Conservation (phyloP, 1,139 yeast species). For the Taphrina populina region DNA sequence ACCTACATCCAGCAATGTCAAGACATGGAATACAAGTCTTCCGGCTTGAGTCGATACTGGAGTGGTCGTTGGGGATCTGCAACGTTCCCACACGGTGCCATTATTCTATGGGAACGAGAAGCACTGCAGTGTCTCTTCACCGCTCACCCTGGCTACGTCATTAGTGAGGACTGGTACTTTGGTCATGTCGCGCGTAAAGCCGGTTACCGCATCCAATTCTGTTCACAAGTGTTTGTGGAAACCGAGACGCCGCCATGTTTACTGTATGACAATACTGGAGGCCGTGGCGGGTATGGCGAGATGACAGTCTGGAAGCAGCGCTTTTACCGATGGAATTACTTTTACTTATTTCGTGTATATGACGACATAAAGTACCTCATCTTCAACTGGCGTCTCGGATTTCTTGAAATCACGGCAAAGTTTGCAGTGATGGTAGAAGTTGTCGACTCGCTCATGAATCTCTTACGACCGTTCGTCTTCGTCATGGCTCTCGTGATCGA, state of each 20-base stretch:
- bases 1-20: conserved; percentile 20
- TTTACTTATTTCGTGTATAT: conserved; percentile 13
- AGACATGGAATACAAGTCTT: conserved; percentile 26
- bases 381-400: conserved; percentile 30
- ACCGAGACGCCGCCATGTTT: conserved; percentile 28
- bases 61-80: conserved; percentile 12
- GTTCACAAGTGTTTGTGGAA: conserved; percentile 27
- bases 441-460: conserved; percentile 15
- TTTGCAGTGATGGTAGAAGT: conserved; percentile 10
- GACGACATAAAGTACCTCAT: conserved; percentile 13
- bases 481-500: conserved; percentile 8
- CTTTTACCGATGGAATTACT: conserved; percentile 26
- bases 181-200: conserved; percentile 21
- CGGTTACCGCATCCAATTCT: conserved; percentile 11
- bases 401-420: conserved; percentile 12
- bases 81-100: conserved; percentile 22
- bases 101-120: conserved; percentile 22
- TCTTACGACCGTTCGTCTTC: conserved; percentile 22
- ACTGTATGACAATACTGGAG: conserved; percentile 3
- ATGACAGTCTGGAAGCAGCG: conserved; percentile 32
- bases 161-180: conserved; percentile 25
- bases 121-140: conserved; percentile 25
- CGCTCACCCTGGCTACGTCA: conserved; percentile 18
- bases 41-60: conserved; percentile 12
- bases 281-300: conserved; percentile 30